Evolutionary conservation across 805 yeast species (phyloP), one percentile per base, ranked within the genome.

Genomic region (Saccharomyces cerevisiae): DNA sequence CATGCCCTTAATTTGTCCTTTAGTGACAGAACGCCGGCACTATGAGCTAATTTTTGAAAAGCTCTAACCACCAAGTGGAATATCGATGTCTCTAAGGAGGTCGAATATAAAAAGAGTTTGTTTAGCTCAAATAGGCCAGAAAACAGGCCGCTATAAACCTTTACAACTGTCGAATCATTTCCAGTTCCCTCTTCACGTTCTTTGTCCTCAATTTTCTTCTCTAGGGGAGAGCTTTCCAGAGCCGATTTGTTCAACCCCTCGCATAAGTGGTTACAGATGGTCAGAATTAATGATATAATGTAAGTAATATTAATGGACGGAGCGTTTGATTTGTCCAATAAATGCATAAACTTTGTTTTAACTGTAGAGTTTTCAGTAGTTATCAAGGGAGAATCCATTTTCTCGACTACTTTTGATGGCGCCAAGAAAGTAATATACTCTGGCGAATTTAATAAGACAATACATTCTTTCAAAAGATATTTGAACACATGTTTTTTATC

Each of bases 21-120:
- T 11, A 86, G 65, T 0, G 82, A 83, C n/a, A 90, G 68, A 14
- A 89, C 71, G 0, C 97, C 97, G 0, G 91, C 79, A 0, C 91
- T 82, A 65, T 89, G 96, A 6, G 96, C 82, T 50, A 88, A 75
- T 58, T 85, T 84, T 66, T 92, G 97, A 6, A 88, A 75, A 0
- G 95, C 79, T 43, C 96, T 74, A 2, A 90, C 81, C 2, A 85
- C 63, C 9, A 74, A 70, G 54, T 86, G 86, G 67, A 87, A 91
- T 22, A 82, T 64, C 17, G 87, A 92, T 53, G 78, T 75, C 61
- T 89, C 96, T 63, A 88, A 69, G 4, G 86, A 74, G 0, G 66
- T 58, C 1, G 90, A 80, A 60, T 82, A 82, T 6, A 92, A 65
- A 51, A 81, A 83, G 2, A 76, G 73, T 9, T 78, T 70, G 49